Conservation (phyloP, 2,329 filamentous ascomycete genomes). For the Colletotrichum sp. region DNA sequence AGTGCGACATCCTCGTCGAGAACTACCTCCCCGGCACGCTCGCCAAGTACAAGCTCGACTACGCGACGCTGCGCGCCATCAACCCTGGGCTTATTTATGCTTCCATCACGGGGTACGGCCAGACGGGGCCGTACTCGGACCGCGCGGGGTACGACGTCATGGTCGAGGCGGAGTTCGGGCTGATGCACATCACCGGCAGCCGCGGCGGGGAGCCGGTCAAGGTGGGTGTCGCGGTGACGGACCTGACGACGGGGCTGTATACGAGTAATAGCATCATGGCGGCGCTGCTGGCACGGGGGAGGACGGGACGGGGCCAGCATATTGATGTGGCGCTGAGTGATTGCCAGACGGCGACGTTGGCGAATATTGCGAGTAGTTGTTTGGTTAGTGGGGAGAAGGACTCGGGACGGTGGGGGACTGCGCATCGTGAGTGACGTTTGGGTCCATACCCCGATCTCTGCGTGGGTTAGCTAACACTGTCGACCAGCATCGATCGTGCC, state of each 20-base stretch:
- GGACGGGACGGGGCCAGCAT: conserved; percentile 84
- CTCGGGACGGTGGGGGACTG: conserved; percentile 91
- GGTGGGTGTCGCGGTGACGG: conserved; percentile 95
- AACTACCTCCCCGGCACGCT: conserved; percentile 93
- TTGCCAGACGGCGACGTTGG: conserved; percentile 90
- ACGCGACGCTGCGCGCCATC: conserved; percentile 76
- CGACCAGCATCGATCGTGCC: conserved; percentile 85
- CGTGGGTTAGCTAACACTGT: too few relatives aligned
- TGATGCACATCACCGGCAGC: conserved; percentile 97
- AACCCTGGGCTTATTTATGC: conserved; percentile 92
- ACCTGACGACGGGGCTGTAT: conserved; percentile 93
- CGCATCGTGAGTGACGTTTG: conserved; percentile 73
- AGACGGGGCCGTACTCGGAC: conserved; percentile 87
- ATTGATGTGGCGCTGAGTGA: conserved; percentile 92
- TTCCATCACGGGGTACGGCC: conserved; percentile 95
- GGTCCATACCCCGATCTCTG: too few relatives aligned
- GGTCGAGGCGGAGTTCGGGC: conserved; percentile 96
- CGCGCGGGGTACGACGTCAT: conserved; percentile 98
- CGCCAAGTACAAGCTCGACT: conserved; percentile 92
- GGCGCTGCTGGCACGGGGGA: conserved; percentile 77
- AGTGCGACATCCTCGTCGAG: conserved; percentile 93
- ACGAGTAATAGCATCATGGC: conserved; percentile 97
- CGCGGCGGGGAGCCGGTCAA: conserved; percentile 92
- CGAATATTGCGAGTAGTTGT: conserved; percentile 94
- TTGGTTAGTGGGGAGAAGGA: conserved; percentile 89